Base-by-base conservation (phyloP, 83 land plant genomes). In the Larix sibirica region DNA sequence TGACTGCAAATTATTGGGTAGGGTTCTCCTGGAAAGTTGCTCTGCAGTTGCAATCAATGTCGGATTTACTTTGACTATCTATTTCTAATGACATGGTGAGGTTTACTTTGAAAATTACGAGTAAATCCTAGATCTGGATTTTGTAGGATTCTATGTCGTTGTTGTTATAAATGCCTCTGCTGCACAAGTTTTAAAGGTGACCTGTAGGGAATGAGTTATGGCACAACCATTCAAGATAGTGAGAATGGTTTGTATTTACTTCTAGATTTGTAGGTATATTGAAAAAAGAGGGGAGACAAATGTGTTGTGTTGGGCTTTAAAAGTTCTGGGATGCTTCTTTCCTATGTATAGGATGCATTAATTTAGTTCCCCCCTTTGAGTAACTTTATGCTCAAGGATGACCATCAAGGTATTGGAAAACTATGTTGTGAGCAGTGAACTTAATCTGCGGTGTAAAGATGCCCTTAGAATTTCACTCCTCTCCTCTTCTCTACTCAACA, bases 1-100 rank as follows among this genome's bases (percentile, higher is more conserved):
- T 77, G 80, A 54, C 56, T 77, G 62, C 62, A 54, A 77, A 54
- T 56, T 77, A 58, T 54, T 61, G 16, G 38, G 62, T 20, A 44
- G 77, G 42, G 77, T 42, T 20, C 23, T 73, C 6, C 9, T 73
- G 54, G 77, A 73, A 73, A 73, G 54, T 20, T 73, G 16, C 14
- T 73, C 24, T 42, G 23, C 77, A 40, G n/a, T n/a, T 73, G 77
- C 26, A 58, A 77, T 77, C n/a, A 54, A 28, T 24, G 6, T 13
- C 3, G 18, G 38, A 26, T 77, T 58, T 17, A 17, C 38, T 77
- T 9, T 58, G 44, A 20, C 23, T 54, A 33, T 17, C 17, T 24
- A 6, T 56, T 77, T n/a, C 62, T 28, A 12, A 20, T 26, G 62
- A 13, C 21, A 9, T 56, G 21, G 60, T 21, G 38, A 70, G 38